These are phyloP conservation scores for Aspergillus hancockii DNA, from an alignment of 495 filamentous ascomycete species.

Conservation along the genomic window DNA sequence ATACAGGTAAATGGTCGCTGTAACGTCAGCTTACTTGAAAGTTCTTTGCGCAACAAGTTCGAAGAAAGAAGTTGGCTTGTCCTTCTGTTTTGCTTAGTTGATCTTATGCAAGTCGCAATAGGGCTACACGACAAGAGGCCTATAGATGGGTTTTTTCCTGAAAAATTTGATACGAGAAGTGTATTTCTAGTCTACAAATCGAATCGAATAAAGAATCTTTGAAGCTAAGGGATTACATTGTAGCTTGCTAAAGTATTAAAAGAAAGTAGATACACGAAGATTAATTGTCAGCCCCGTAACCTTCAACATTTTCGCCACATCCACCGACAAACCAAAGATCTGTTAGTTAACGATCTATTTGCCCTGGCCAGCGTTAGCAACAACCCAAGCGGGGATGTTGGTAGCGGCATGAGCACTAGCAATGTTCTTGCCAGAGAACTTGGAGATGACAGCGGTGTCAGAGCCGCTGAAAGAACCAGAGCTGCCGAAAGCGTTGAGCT, in stretches of 20 bases:
- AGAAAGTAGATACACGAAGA: constrained; percentile 1
- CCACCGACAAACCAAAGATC: not conserved
- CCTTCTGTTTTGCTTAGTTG: too few species aligned
- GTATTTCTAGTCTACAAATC: not conserved
- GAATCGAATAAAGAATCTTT: not conserved
- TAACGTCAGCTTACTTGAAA: too few species aligned
- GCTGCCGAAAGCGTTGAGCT: constrained; percentile 48
- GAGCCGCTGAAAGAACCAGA: constrained; percentile 39
- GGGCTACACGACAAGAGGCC: too few species aligned
- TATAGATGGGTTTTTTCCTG: too few species aligned
- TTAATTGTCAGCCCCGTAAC: not conserved
- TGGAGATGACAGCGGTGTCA: constrained; percentile 43
- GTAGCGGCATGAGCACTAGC: constrained; percentile 39
- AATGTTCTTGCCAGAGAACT: constrained; percentile 54
- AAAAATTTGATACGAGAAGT: too few species aligned
- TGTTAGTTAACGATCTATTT: constrained; percentile 20
- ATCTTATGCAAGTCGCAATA: too few species aligned
- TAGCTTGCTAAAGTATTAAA: not conserved
- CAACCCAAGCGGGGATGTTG: constrained; percentile 25
- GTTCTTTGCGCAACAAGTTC: too few species aligned
- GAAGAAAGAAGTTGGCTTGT: too few species aligned
- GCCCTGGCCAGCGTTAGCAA: constrained; percentile 27
- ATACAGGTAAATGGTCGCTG: too few species aligned
- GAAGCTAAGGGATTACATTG: not conserved
- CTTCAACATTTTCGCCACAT: not conserved